Base-by-base conservation (phyloP, 495 filamentous ascomycete species). In the Aspergillus saccharolyticus region DNA sequence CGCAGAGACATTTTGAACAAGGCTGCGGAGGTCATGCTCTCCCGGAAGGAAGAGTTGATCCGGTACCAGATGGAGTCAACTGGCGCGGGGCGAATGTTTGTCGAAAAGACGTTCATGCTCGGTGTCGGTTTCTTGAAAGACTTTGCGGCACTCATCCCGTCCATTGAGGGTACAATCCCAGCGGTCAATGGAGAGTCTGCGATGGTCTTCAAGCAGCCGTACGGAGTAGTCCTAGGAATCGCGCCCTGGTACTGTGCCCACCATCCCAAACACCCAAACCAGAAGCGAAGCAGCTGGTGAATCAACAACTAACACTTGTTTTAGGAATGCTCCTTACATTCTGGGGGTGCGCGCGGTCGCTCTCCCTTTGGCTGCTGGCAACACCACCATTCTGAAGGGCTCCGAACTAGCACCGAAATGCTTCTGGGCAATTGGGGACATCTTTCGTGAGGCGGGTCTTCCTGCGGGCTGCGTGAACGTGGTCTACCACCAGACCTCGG, bases 291-390 rank as follows among this genome's bases (percentile, higher is more conserved):
- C 33, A 39, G 15, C 56, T 59, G 17, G 56, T 44, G 18, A 19
- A 30, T 39, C 28, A 55, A n/a, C 7, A 39, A 42, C 46, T 44
- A 54, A 43, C 51, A 53, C 50, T n/a, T 12, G 53, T 10, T 48
- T 18, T 60, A 88, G 86, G 71, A 87, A 87, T 63, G 79, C 75
- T 1, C 83, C 90, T 43, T 86, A 85, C 59, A 77, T 79, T 28
- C 74, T 90, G 15, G 83, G 82, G 39, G 70, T 85, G 17, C 84
- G 89, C 60, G 77, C 89, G 1, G 70, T 91, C 18, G 73, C 85
- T 30, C 88, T 80, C 63, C 87, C 92, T n/a, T 77, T 96, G 42
- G 91, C 90, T 12, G 85, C 85, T 1, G 92, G 92, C 21, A 90
- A 89, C 64, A 90, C 89, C 1, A 79, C 80, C 42, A 79, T 95